A percentile compares a stretch with the other conserved stretches of the same genome.
Evolutionary conservation across 2,329 filamentous ascomycete genomes (phyloP).

Genomic region (Neoascochyta sp.): DNA sequence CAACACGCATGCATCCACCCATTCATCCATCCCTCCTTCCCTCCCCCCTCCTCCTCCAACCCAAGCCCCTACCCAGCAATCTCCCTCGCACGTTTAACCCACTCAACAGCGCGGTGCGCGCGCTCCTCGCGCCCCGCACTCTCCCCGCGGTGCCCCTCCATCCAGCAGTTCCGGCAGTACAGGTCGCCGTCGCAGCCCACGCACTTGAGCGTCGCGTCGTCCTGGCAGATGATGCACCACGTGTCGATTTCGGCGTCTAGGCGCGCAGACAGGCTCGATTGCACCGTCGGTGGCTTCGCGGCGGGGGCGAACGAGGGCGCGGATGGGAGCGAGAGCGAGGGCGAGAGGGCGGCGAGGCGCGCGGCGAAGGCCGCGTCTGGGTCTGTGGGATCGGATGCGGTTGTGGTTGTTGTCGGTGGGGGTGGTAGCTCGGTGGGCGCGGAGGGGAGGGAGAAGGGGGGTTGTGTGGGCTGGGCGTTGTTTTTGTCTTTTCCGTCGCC

Average conservation of each 20-base stretch:
- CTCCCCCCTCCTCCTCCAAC: no score
- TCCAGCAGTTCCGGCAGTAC: slow-evolving; percentile 77
- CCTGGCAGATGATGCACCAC: slow-evolving; percentile 81
- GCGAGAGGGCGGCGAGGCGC: slow-evolving; percentile 42
- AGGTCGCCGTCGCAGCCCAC: slow-evolving; percentile 66
- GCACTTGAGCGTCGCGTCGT: slow-evolving; percentile 71
- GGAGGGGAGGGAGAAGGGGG: slow-evolving; percentile 40
- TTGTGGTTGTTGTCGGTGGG: no score
- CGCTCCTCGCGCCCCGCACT: slow-evolving; percentile 67
- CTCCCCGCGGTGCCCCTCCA: slow-evolving; percentile 71
- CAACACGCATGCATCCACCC: no score
- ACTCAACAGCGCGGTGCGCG: slow-evolving; percentile 64
- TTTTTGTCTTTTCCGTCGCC: no score
- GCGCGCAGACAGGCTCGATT: slow-evolving; percentile 39
- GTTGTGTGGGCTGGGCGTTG: no score
- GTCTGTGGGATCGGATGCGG: slow-evolving; percentile 19
- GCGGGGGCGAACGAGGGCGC: slow-evolving; percentile 45
- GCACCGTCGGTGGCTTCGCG: slow-evolving; percentile 33
- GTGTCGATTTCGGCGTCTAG: slow-evolving; percentile 69
- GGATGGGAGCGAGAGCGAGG: slow-evolving; percentile 42
- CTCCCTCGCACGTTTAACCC: slow-evolving; percentile 33
- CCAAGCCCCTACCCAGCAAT: no score
- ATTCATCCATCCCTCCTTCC: no score
- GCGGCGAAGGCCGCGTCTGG: slow-evolving; percentile 46
- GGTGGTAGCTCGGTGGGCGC: no score